Evolutionary conservation across 116 monocot species (phyloP).

Genomic region (Iris pallida): DNA sequence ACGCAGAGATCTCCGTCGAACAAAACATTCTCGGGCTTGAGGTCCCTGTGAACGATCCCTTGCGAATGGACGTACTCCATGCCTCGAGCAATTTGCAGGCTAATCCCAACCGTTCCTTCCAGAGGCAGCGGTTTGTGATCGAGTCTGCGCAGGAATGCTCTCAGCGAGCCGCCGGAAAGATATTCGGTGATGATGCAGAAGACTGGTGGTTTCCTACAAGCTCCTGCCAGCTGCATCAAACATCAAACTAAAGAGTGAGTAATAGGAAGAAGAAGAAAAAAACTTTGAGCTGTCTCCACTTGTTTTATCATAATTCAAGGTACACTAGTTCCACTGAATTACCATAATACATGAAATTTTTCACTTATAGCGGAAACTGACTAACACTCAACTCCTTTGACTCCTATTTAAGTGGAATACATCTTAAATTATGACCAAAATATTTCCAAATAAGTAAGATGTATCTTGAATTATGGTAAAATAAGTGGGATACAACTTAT

Average conservation of each 20-base stretch:
- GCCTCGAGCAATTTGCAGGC: conserved; percentile 49
- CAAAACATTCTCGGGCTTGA: conserved; percentile 64
- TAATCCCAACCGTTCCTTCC: conserved; percentile 37
- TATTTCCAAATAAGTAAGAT: too few relatives aligned
- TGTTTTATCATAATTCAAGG: too few relatives aligned
- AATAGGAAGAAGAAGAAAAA: neutral
- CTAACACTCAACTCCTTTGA: too few relatives aligned
- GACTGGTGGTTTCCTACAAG: conserved; percentile 41
- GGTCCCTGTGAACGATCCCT: conserved; percentile 57
- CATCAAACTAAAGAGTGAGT: neutral
- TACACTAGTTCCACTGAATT: too few relatives aligned
- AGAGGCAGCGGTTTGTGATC: conserved; percentile 46
- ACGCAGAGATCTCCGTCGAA: conserved; percentile 44
- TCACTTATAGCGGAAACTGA: too few relatives aligned
- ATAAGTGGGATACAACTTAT: too few relatives aligned
- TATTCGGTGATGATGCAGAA: conserved; percentile 71
- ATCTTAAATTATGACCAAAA: too few relatives aligned
- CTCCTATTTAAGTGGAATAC: too few relatives aligned
- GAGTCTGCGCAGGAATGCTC: conserved; percentile 50
- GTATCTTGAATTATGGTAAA: too few relatives aligned
- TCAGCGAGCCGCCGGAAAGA: conserved; percentile 58
- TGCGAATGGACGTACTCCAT: conserved; percentile 67
- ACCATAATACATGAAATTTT: too few relatives aligned
- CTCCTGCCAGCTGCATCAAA: conserved; percentile 44
- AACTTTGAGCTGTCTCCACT: too few relatives aligned